These are phyloP conservation scores for Aureobasidium pullulans DNA, from an alignment of 2,329 filamentous ascomycete genomes.

Conservation along the genomic window DNA sequence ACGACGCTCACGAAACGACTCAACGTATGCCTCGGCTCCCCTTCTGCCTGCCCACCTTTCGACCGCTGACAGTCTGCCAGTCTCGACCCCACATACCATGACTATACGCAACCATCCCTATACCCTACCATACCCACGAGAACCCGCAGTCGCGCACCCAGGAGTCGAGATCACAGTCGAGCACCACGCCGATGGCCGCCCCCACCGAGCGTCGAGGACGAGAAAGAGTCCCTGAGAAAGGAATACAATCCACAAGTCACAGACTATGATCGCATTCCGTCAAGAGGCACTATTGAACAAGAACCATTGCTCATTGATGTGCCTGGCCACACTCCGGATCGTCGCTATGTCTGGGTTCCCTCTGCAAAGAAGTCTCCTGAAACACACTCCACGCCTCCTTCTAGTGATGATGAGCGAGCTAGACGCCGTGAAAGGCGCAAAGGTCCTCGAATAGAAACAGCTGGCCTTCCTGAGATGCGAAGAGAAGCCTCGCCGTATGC, in stretches of 20 bases:
- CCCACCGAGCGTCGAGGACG: slow-evolving; percentile 62
- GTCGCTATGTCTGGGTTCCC: slow-evolving; percentile 55
- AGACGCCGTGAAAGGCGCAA: slow-evolving; percentile 21
- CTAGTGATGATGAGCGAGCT: slow-evolving; percentile 31
- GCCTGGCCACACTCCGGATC: slow-evolving; percentile 40
- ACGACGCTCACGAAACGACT: slow-evolving; percentile 17
- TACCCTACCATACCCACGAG: slow-evolving; percentile 24
- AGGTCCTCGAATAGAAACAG: slow-evolving; percentile 28
- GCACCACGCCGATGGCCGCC: slow-evolving; percentile 43
- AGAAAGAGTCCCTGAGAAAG: slow-evolving; percentile 53
- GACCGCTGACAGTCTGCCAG: slow-evolving; percentile 19
- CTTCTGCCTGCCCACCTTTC: background rate
- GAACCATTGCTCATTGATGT: slow-evolving; percentile 60
- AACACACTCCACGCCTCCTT: slow-evolving; percentile 27
- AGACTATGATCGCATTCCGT: slow-evolving; percentile 48
- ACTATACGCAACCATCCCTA: slow-evolving; percentile 19
- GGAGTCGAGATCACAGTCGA: background rate
- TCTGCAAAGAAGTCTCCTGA: slow-evolving; percentile 17
- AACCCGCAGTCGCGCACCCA: slow-evolving; percentile 6
- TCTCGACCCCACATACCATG: slow-evolving; percentile 18
- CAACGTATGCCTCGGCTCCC: background rate
- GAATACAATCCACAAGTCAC: slow-evolving; percentile 45
- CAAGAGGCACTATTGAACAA: slow-evolving; percentile 61
- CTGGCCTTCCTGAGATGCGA: slow-evolving; percentile 31
- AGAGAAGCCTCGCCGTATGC: slow-evolving; percentile 41